Evolutionary conservation across 805 yeast species (phyloP).

Genomic region (Candida sakaeoensis): DNA sequence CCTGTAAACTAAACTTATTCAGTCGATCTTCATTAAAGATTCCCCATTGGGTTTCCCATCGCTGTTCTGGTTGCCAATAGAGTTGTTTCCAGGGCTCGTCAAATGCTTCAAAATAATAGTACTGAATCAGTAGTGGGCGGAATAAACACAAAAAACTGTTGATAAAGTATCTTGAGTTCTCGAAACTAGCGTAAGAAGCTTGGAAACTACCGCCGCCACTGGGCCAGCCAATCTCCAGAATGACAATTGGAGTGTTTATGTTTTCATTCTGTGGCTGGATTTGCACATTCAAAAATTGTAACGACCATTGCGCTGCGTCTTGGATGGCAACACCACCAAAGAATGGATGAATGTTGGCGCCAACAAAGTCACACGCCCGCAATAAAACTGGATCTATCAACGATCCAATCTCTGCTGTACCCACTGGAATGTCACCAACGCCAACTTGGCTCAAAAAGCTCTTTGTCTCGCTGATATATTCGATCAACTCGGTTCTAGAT

Average conservation of each 20-base stretch:
- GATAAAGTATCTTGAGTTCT: constrained; percentile 45
- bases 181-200: constrained; percentile 44
- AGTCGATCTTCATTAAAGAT: constrained; percentile 47
- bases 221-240: constrained; percentile 76
- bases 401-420: constrained; percentile 60
- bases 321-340: constrained; percentile 53
- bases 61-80: constrained; percentile 43
- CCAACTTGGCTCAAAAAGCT: constrained; percentile 29
- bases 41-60: constrained; percentile 77
- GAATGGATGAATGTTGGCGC: constrained; percentile 66
- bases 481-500: constrained; percentile 31
- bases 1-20: constrained; percentile 11
- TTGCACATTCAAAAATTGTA: constrained; percentile 43
- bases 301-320: constrained; percentile 51
- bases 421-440: constrained; percentile 46
- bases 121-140: constrained; percentile 34
- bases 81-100: constrained; percentile 69
- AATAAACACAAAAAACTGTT: constrained; percentile 50
- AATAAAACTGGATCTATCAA: constrained; percentile 37
- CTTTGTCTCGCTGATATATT: constrained; percentile 42
- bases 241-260: constrained; percentile 31
- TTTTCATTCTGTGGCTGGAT: constrained; percentile 34
- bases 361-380: constrained; percentile 50
- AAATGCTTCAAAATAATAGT: constrained; percentile 67
- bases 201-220: constrained; percentile 51